Evolutionary conservation across 805 yeast genomes (phyloP).

Genomic region (Maudiozyma pseudohumilis): DNA sequence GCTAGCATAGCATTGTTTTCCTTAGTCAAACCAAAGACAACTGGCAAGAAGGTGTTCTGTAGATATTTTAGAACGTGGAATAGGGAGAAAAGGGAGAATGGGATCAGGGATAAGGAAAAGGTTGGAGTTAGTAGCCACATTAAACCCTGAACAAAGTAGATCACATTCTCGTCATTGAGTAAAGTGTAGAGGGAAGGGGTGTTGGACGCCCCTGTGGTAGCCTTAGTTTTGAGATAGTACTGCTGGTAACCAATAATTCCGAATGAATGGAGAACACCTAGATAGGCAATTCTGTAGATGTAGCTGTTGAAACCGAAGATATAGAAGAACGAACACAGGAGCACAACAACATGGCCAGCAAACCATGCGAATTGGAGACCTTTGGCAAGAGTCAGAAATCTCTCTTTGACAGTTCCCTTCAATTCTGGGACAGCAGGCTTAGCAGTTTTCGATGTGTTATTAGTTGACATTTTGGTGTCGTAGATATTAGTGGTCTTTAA

Average conservation of each 20-base stretch:
- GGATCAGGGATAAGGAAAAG: constrained; percentile 52
- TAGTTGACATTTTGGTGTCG: too few species aligned
- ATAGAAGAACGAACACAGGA: constrained; percentile 30
- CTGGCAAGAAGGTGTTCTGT: constrained; percentile 58
- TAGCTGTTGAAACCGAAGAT: constrained; percentile 29
- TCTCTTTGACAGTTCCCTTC: constrained; percentile 3
- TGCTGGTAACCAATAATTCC: constrained; percentile 66
- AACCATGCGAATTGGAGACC: constrained; percentile 74
- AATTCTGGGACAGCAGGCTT: not conserved
- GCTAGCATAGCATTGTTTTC: constrained; percentile 24
- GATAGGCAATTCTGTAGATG: constrained; percentile 50
- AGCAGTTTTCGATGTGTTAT: too few species aligned
- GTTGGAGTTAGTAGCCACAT: constrained; percentile 50
- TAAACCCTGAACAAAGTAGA: constrained; percentile 52
- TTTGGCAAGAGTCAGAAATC: constrained; percentile 22
- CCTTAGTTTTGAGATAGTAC: constrained; percentile 14
- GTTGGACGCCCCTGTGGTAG: not conserved
- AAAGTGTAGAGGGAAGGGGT: constrained; percentile 12
- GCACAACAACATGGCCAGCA: constrained; percentile 43
- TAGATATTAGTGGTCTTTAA: too few species aligned
- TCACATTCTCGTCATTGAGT: constrained; percentile 56
- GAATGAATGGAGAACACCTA: constrained; percentile 63
- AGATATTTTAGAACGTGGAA: constrained; percentile 75
- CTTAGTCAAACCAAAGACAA: constrained; percentile 27
- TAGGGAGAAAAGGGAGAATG: constrained; percentile 66